Evolutionary conservation across 768 basidiomycete genomes (phyloP).

Genomic region (Kwoniella dendrophila): DNA sequence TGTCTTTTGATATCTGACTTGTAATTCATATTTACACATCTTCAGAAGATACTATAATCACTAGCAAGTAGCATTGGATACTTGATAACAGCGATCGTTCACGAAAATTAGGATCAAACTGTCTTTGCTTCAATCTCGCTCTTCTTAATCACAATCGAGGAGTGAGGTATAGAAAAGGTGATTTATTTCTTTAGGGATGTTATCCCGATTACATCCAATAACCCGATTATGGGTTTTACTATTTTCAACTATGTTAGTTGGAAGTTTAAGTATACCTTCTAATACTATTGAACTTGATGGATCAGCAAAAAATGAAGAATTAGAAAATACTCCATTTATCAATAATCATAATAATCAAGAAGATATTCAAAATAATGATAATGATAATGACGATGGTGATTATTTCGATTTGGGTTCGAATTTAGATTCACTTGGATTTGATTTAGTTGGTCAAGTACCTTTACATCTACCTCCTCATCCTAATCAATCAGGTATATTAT

Average conservation of each 20-base stretch:
- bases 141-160: too few relatives aligned
- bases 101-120: too few relatives aligned
- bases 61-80: too few relatives aligned
- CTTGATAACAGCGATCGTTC: too few relatives aligned
- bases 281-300: too few relatives aligned
- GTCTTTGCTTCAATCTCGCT: too few relatives aligned
- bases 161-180: neutral
- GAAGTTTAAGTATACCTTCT: neutral
- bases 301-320: neutral
- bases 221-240: neutral
- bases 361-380: neutral
- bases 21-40: too few relatives aligned
- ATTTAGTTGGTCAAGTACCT: constrained; percentile 12
- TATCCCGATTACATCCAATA: constrained; percentile 1
- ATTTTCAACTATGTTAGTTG: neutral
- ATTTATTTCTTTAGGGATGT: neutral
- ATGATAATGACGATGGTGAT: too few relatives aligned
- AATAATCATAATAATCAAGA: neutral
- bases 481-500: too few relatives aligned
- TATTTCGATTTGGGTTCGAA: too few relatives aligned
- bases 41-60: too few relatives aligned
- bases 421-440: neutral
- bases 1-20: too few relatives aligned
- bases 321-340: neutral
- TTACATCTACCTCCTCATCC: constrained; percentile 1